These are phyloP conservation scores for Vaccinium vitisidaea DNA, from an alignment of 148 eudicot genomes.

Conservation along the genomic window DNA sequence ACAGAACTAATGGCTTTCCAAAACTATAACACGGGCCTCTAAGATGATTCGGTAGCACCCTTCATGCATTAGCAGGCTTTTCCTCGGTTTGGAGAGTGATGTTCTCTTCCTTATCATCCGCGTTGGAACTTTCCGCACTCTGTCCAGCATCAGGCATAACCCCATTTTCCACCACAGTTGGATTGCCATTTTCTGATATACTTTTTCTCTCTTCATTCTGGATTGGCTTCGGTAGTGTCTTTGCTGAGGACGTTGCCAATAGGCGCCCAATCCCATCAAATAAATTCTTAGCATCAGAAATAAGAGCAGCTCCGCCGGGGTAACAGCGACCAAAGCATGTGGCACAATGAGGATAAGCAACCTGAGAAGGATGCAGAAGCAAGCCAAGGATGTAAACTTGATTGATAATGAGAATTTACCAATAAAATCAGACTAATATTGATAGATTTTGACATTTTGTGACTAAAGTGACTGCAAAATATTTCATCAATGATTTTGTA, in stretches of 20 bases:
- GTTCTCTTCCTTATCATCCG: constrained; percentile 32
- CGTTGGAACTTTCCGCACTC: constrained; percentile 25
- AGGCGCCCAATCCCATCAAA: constrained; percentile 71
- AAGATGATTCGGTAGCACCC: background rate
- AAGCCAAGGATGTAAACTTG: constrained; percentile 1
- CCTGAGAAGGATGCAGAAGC: constrained; percentile 40
- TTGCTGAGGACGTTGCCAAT: constrained; percentile 61
- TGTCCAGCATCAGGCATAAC: constrained; percentile 30
- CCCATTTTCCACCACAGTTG: constrained; percentile 53
- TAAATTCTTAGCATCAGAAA: constrained; percentile 64
- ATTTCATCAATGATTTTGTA: background rate
- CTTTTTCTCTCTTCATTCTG: constrained; percentile 32
- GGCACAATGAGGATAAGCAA: constrained; percentile 83
- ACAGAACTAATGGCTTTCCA: background rate
- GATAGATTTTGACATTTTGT: too few species aligned
- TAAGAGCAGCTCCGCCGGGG: constrained; percentile 70
- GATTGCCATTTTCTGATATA: constrained; percentile 49
- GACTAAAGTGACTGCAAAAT: background rate
- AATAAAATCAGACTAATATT: background rate
- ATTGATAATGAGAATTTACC: background rate
- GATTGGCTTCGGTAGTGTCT: constrained; percentile 52
- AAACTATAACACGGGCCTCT: background rate
- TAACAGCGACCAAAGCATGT: constrained; percentile 93
- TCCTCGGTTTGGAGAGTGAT: constrained; percentile 20
- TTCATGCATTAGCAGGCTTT: constrained; percentile 16